phyloP scores from a whole-genome alignment of 1,139 yeast species.

The Pichia sp. region DNA sequence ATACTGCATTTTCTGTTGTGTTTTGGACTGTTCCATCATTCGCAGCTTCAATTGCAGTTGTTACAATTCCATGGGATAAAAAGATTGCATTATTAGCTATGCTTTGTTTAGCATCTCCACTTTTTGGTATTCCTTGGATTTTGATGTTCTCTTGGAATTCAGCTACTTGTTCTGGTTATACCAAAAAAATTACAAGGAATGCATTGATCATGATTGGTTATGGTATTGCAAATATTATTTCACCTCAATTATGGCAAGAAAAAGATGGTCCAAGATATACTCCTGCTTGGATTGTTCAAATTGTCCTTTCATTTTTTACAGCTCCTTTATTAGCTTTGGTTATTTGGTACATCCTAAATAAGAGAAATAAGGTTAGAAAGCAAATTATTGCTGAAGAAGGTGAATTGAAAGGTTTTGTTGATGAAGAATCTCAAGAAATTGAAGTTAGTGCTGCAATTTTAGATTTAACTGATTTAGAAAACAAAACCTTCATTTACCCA shows the following conservation, averaged over 20 bases:
- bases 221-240: constrained; percentile 37
- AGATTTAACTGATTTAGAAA: constrained; percentile 44
- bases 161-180: constrained; percentile 35
- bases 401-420: constrained; percentile 23
- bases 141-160: constrained; percentile 36
- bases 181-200: constrained; percentile 37
- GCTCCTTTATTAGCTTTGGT: constrained; percentile 37
- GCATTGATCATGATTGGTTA: constrained; percentile 37
- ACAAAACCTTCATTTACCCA: constrained; percentile 31
- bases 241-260: constrained; percentile 41
- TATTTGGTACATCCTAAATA: constrained; percentile 35
- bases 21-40: constrained; percentile 39
- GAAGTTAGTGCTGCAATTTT: constrained; percentile 36
- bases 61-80: constrained; percentile 36
- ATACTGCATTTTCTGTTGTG: constrained; percentile 33
- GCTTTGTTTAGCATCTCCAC: constrained; percentile 35
- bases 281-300: constrained; percentile 51
- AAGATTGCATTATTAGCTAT: constrained; percentile 40
- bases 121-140: constrained; percentile 39
- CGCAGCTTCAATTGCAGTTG: constrained; percentile 41
- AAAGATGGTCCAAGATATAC: constrained; percentile 37
- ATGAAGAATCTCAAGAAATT: constrained; percentile 25
- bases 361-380: constrained; percentile 35
- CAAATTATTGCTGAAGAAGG: constrained; percentile 14
- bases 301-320: constrained; percentile 38